Conservation (phyloP, 169 alveolate genomes). For the Miamiensis avidus region DNA sequence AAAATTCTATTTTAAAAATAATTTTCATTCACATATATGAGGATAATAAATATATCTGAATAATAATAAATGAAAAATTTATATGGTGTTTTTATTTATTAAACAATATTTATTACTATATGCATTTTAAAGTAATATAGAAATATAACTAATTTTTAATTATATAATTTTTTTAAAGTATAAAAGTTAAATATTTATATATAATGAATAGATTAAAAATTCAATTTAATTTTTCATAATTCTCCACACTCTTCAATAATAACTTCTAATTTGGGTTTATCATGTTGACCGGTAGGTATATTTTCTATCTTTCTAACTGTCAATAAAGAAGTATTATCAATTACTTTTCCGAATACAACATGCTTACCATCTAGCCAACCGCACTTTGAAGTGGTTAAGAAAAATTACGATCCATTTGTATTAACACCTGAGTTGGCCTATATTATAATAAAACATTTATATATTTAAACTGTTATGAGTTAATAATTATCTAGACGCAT, state of each 20-base stretch:
- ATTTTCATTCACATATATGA: too few relatives aligned
- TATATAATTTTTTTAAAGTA: too few relatives aligned
- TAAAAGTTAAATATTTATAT: too few relatives aligned
- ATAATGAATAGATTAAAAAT: background rate
- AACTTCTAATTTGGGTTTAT: slow-evolving; percentile 57
- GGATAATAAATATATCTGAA: too few relatives aligned
- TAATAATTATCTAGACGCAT: background rate
- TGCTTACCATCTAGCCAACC: slow-evolving; percentile 73
- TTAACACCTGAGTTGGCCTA: slow-evolving; percentile 61
- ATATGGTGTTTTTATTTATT: too few relatives aligned
- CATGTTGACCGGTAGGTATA: slow-evolving; percentile 38
- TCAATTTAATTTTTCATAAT: slow-evolving; percentile 39
- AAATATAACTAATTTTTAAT: too few relatives aligned
- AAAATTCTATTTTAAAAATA: too few relatives aligned
- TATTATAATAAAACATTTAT: too few relatives aligned
- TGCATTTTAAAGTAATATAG: too few relatives aligned
- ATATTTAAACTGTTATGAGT: too few relatives aligned
- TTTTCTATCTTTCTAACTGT: slow-evolving; percentile 60
- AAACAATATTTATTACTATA: too few relatives aligned
- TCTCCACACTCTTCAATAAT: slow-evolving; percentile 79
- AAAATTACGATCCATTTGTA: slow-evolving; percentile 71
- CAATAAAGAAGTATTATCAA: slow-evolving; percentile 51
- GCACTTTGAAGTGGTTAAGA: slow-evolving; percentile 53
- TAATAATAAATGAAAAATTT: too few relatives aligned
- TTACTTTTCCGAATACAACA: slow-evolving; percentile 69